Evolutionary conservation across 441 rosid genomes (phyloP), one percentile per base, ranked within the genome.

Genomic region (Euphorbia celastroides): DNA sequence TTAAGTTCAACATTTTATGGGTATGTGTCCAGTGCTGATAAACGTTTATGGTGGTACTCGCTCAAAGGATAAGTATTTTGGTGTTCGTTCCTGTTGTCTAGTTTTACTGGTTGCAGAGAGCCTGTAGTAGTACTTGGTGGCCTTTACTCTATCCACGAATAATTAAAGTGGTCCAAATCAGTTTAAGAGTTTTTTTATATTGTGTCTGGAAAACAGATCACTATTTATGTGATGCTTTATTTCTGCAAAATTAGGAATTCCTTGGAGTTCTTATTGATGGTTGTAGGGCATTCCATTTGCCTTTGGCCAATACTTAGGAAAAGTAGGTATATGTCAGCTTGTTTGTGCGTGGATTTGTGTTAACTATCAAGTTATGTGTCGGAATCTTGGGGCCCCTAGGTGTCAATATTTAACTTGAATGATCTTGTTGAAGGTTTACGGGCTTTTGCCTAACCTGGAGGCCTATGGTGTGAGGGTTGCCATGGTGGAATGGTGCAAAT

Each of bases 351-450:
- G 62, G 76, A 64, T 66, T 70, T 72, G 63, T 60, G 52, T 38
- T 50, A 58, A 68, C 72, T 72, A 48, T 69, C 69, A 64, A 52
- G 65, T 74, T 75, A 63, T 64, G 60, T 74, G 77, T 75, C 86
- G 86, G 77, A 67, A 58, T 62, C 41, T 64, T 73, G 75, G 72
- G 79, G 73, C 61, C 62, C 61, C 58, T 83, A 81, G 89, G 83
- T 73, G 71, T 72, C 75, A 38, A 66, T 44, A 63, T 67, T 85
- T 87, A 81, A 88, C 88, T 66, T 77, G 82, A 74, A 79, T 85
- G 82, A 85, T 84, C 88, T 86, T 83, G 82, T 86, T 88, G 90
- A 88, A 88, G 92, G 92, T 86, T 86, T 86, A 80, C 78, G 83
- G 82, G 80, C 78, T 68, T 74, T 78, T 79, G 78, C 85, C 84